phyloP scores from a whole-genome alignment of 2,329 filamentous ascomycete genomes.

The Emergomyces africanus region DNA sequence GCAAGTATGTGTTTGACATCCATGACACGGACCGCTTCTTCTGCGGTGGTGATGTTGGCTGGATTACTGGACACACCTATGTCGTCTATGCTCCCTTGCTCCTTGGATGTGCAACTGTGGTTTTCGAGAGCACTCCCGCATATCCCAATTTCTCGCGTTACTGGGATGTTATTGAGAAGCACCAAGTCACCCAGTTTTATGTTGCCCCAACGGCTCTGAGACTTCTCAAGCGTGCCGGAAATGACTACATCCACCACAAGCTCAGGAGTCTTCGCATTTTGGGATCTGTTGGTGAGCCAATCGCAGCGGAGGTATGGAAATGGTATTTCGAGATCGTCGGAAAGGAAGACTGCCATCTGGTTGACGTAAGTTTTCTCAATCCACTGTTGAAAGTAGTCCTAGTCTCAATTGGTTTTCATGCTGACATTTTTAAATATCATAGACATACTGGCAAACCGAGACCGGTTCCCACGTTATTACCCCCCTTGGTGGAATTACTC shows the following conservation, averaged over 20 bases:
- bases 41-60: conserved; percentile 95
- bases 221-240: conserved; percentile 85
- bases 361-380: conserved; percentile 59
- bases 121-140: conserved; percentile 94
- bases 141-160: conserved; percentile 98
- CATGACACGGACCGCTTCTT: conserved; percentile 90
- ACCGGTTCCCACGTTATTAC: conserved; percentile 95
- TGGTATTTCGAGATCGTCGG: conserved; percentile 97
- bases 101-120: conserved; percentile 84
- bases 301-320: conserved; percentile 97
- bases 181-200: conserved; percentile 95
- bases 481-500: conserved; percentile 81
- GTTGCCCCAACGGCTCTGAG: conserved; percentile 90
- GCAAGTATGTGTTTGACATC: conserved; percentile 98
- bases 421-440: conserved; percentile 12
- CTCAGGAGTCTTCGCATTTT: conserved; percentile 85
- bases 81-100: conserved; percentile 93
- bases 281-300: conserved; percentile 93
- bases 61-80: conserved; percentile 98
- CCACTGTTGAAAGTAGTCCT: background rate
- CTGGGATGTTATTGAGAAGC: conserved; percentile 96
- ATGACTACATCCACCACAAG: conserved; percentile 77
- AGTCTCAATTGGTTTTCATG: background rate
- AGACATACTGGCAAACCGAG: conserved; percentile 99
- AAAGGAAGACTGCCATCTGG: conserved; percentile 82